phyloP scores from a whole-genome alignment of 306 rosid genomes.

The Adenanthera pavonina region DNA sequence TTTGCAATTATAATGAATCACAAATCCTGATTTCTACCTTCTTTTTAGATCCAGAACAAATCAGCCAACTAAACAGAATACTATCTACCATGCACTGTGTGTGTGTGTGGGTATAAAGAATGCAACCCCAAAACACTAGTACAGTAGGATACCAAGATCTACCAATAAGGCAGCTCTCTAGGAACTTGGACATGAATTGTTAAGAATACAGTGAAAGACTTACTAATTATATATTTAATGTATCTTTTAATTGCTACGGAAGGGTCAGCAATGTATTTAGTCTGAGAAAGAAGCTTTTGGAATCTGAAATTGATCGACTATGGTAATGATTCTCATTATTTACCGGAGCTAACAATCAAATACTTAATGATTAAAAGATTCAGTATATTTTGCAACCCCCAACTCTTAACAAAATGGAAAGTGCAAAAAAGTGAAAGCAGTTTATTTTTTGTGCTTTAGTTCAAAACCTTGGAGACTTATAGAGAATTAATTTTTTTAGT shows the following conservation, averaged over 20 bases:
- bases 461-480: slow-evolving; percentile 9
- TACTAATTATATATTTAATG: background rate
- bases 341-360: slow-evolving; percentile 23
- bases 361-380: slow-evolving; percentile 5
- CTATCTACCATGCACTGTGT: background rate
- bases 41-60: background rate
- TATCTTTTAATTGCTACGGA: background rate
- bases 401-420: background rate
- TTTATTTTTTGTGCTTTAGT: slow-evolving; percentile 12
- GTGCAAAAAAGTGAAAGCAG: slow-evolving; percentile 7
- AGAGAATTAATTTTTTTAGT: background rate
- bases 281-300: slow-evolving; percentile 2
- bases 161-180: background rate
- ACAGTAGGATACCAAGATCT: background rate
- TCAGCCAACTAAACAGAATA: background rate
- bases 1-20: background rate
- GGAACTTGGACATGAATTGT: slow-evolving; percentile 13
- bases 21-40: background rate
- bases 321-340: slow-evolving; percentile 3
- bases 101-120: background rate
- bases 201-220: background rate
- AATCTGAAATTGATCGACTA: slow-evolving; percentile 7
- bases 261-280: background rate
- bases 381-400: background rate
- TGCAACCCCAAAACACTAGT: background rate